Conservation (phyloP, 345 rosid genomes). For the Aegle marmelos region DNA sequence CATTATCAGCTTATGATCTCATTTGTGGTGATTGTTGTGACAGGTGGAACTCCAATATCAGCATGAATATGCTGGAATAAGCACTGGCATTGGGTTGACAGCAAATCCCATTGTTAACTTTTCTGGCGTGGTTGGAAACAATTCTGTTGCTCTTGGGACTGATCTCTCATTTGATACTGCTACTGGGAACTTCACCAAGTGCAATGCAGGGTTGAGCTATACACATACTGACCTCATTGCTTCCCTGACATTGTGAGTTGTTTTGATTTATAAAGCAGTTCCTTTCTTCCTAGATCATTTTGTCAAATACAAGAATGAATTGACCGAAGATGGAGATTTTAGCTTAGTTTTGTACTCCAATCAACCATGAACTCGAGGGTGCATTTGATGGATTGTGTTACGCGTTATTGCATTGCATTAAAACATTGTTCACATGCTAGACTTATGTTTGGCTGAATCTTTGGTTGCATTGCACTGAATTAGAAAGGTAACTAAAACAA, state of each 20-base stretch:
- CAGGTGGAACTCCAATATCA: conserved; percentile 90
- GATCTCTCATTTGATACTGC: conserved; percentile 82
- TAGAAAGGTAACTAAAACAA: too few species aligned
- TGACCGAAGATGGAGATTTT: neutral
- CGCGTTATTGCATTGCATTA: too few species aligned
- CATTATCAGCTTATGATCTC: conserved; percentile 2
- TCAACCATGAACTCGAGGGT: too few species aligned
- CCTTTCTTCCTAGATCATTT: neutral
- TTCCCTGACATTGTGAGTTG: conserved; percentile 73
- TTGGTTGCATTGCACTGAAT: too few species aligned
- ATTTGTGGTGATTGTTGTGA: conserved; percentile 14
- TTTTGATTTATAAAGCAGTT: neutral
- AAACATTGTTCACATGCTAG: too few species aligned
- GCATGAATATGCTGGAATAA: conserved; percentile 89
- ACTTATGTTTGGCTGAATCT: too few species aligned
- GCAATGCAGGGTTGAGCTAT: conserved; percentile 69
- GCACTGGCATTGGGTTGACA: conserved; percentile 80
- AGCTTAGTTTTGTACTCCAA: too few species aligned
- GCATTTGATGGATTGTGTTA: too few species aligned
- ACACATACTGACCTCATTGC: conserved; percentile 72
- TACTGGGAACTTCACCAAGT: conserved; percentile 68
- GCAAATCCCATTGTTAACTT: conserved; percentile 81
- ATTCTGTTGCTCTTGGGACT: conserved; percentile 65
- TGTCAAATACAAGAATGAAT: neutral
- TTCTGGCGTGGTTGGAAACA: conserved; percentile 83